Evolutionary conservation across 179 eudicot species (phyloP), one percentile per base, ranked within the genome.

Genomic region (Amaranthus tricolor): DNA sequence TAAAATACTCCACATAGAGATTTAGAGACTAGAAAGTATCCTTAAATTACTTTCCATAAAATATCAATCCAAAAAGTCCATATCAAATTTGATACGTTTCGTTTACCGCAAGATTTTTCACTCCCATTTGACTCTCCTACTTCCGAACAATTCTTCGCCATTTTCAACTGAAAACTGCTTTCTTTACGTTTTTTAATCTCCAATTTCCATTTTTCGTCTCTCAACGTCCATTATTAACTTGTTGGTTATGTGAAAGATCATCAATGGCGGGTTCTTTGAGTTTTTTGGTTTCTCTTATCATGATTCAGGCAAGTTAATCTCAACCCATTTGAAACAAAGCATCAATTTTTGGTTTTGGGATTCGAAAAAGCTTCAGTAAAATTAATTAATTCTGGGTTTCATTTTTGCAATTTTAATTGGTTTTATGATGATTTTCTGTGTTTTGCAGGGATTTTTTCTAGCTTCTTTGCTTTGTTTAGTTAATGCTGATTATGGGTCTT

Each of bases 401-500:
- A 12, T 15, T 44, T 17, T 52, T 6, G 21, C 6, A 40, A 11
- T 55, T 48, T 49, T 31, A 16, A 78, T 66, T 57, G 52, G 56
- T 14, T 6, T 48, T 44, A 14, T 76, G 77, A 21, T 69, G 56
- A 64, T 73, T 43, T 50, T 72, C 7, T 62, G 57, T 57, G 65
- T 10, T 77, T 31, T 70, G 70, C 83, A 83, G 83, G 75, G 68
- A 56, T 24, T 78, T 48, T 71, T 81, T 76, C 54, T 76, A 70
- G 84, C 71, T 71, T 81, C 14, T 55, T 71, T 71, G 31, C 19
- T 77, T 71, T 9, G 48, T 53, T 31, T 17, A 31, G 72, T 78
- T 7, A 70, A 77, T 66, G 83, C 72, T 48, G 76, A 77, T 68
- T 43, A 50, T 77, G 72, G 74, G 74, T 77, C 72, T 65, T 73